Conservation (phyloP, 2,329 filamentous ascomycete species). For the Paracorniculantispora psalliotae region DNA sequence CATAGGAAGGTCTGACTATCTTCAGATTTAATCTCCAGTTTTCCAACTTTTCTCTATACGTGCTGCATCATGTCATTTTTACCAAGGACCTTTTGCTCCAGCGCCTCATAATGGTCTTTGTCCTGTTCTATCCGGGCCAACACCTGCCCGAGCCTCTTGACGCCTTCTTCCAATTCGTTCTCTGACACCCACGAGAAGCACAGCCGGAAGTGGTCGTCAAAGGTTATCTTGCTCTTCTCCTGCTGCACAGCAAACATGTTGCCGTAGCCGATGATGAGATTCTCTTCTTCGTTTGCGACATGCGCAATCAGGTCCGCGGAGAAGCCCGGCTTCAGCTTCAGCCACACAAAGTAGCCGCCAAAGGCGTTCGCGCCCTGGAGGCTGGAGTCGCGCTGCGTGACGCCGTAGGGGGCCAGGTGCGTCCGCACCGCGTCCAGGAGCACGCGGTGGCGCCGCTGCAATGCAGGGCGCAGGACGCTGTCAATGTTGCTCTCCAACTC, state of each 20-base stretch:
- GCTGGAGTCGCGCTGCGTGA: constrained; percentile 35
- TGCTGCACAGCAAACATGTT: constrained; percentile 63
- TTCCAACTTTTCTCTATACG: not conserved
- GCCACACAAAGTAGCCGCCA: constrained; percentile 85
- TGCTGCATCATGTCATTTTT: constrained; percentile 2
- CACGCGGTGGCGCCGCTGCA: constrained; percentile 40
- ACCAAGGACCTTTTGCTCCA: constrained; percentile 1
- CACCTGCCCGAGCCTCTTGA: constrained; percentile 55
- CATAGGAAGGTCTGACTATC: no score
- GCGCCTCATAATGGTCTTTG: constrained; percentile 22
- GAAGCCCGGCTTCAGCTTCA: constrained; percentile 51
- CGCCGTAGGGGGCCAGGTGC: constrained; percentile 59
- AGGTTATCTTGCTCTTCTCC: constrained; percentile 48
- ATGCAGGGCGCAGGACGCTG: constrained; percentile 36
- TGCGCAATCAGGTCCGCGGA: constrained; percentile 53
- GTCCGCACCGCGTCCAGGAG: constrained; percentile 56
- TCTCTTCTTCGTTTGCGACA: constrained; percentile 56
- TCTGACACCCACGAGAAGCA: constrained; percentile 72
- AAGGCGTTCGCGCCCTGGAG: constrained; percentile 46
- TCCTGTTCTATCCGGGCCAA: constrained; percentile 28
- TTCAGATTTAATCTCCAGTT: no score
- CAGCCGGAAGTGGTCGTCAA: constrained; percentile 57
- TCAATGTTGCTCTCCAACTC: constrained; percentile 41
- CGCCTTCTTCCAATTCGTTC: constrained; percentile 59
- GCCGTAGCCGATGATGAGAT: constrained; percentile 63